Base-by-base conservation (phyloP, 192 early-diverging fungal genomes). In the Diversispora epigaea region DNA sequence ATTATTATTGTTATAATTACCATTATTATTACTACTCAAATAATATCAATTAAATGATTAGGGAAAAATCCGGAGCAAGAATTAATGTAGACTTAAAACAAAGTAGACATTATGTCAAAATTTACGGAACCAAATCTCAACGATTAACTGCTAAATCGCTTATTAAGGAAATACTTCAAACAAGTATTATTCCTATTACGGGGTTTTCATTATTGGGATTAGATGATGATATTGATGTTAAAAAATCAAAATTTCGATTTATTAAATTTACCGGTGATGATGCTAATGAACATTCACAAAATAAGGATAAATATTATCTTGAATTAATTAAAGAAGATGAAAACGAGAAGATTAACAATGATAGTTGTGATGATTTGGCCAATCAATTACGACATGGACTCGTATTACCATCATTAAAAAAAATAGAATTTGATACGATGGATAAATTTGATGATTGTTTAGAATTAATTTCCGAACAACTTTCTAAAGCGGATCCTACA, bases 391-490 rank as follows among this genome's bases (percentile, higher is more conserved):
- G 40, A 22, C 43, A 67, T 41, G 40, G 40, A 5, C 45, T 67
- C 10, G n/a, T 41, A 25, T 14, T 67, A 47, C 19, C 21, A 17
- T 5, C 40, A 25, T 19, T 40, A 4, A 14, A 22, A 32, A 12
- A 10, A 25, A 21, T n/a, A 12, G 50, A 54, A 11, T 67, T 67
- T 45, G 25, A 21, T 11, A 49, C 45, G 10, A 47, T 45, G 19
- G 46, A 67, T 14, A 67, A 67, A 49, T 25, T 67, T 12, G 65
- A 67, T 25, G 19, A 25, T 25, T 67, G 65, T 50, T 67, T 49
- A 49, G 17, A 49, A 10, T 6, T 41, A 6, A 46, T 67, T 17
- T 71, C n/a, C n/a, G 25, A 21, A 0, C 19, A 71, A 12, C 52
- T 71, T 44, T 56, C 55, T 25, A 56, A 71, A 43, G 54, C 15